Evolutionary conservation across 2,329 filamentous ascomycete genomes (phyloP).

Genomic region (Talaromyces sp.): DNA sequence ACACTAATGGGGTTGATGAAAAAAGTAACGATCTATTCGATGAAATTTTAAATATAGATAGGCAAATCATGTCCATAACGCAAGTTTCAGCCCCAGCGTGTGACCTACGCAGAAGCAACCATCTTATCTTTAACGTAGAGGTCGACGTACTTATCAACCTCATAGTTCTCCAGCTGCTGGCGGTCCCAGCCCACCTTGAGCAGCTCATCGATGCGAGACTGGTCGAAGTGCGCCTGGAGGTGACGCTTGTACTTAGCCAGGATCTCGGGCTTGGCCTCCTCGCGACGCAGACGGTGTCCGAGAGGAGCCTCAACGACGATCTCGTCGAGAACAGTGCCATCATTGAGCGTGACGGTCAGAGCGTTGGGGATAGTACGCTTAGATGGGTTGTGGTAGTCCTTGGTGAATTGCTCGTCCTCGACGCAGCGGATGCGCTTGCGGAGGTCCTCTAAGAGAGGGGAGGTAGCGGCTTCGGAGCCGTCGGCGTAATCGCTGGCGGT

Average conservation of each 20-base stretch:
- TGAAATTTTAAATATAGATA: constrained; percentile 21
- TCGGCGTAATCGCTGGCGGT: constrained; percentile 93
- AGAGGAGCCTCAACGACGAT: constrained; percentile 91
- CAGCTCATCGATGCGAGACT: constrained; percentile 77
- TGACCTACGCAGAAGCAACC: constrained; percentile 26
- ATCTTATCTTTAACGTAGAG: constrained; percentile 67
- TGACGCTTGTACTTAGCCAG: constrained; percentile 94
- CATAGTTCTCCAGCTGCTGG: constrained; percentile 74
- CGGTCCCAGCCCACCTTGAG: constrained; percentile 76
- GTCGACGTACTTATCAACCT: constrained; percentile 93
- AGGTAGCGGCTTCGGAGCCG: constrained; percentile 87
- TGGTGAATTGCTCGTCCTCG: constrained; percentile 91
- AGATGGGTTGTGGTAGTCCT: constrained; percentile 90
- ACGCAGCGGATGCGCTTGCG: constrained; percentile 94
- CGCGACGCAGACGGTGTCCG: constrained; percentile 84
- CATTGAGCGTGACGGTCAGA: constrained; percentile 89
- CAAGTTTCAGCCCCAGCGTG: neutral
- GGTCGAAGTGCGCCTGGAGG: constrained; percentile 77
- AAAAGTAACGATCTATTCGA: constrained; percentile 1
- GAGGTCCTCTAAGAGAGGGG: constrained; percentile 84
- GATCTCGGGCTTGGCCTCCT: constrained; percentile 98
- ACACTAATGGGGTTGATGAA: too few species aligned
- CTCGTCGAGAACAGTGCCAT: constrained; percentile 89
- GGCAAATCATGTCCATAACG: constrained; percentile 14
- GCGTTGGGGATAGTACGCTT: constrained; percentile 98